Conservation (phyloP, 768 basidiomycete species). For the Clitopilus hobsonii region DNA sequence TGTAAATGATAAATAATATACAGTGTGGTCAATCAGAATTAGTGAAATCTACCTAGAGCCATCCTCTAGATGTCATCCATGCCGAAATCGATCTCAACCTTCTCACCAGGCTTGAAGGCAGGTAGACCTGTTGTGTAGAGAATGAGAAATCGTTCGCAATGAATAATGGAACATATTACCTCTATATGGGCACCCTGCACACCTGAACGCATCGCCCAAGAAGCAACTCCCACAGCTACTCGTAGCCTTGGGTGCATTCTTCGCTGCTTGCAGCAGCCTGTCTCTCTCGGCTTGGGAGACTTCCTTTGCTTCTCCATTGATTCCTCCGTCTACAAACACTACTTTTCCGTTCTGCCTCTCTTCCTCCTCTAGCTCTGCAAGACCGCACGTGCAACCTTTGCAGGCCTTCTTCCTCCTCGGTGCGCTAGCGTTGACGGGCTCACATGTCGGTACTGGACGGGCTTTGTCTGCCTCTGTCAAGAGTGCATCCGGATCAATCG, state of each 20-base stretch:
- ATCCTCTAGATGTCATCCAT: slow-evolving; percentile 92
- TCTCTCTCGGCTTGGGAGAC: slow-evolving; percentile 58
- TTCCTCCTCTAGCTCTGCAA: slow-evolving; percentile 88
- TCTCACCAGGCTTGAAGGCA: slow-evolving; percentile 97
- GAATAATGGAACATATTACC: slow-evolving; percentile 43
- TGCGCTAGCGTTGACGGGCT: slow-evolving; percentile 48
- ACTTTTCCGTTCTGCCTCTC: slow-evolving; percentile 60
- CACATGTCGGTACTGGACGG: slow-evolving; percentile 74
- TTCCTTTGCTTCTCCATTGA: slow-evolving; percentile 54
- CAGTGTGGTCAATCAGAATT: not conserved
- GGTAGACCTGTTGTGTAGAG: slow-evolving; percentile 76
- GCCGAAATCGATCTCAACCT: slow-evolving; percentile 85
- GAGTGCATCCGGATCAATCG: slow-evolving; percentile 79
- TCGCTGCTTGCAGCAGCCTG: slow-evolving; percentile 60
- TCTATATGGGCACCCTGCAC: slow-evolving; percentile 91
- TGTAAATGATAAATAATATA: too few relatives aligned
- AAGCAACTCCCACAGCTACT: slow-evolving; percentile 98
- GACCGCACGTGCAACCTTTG: slow-evolving; percentile 95
- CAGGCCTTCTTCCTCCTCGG: slow-evolving; percentile 87
- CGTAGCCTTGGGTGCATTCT: slow-evolving; percentile 78
- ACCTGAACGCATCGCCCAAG: slow-evolving; percentile 96
- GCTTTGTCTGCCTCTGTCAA: slow-evolving; percentile 80
- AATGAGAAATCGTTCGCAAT: too few relatives aligned
- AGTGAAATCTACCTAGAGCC: too few relatives aligned
- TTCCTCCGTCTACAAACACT: slow-evolving; percentile 63